These are phyloP conservation scores for Colletotrichum paranaense DNA, from an alignment of 2,329 filamentous ascomycete species.

Conservation along the genomic window DNA sequence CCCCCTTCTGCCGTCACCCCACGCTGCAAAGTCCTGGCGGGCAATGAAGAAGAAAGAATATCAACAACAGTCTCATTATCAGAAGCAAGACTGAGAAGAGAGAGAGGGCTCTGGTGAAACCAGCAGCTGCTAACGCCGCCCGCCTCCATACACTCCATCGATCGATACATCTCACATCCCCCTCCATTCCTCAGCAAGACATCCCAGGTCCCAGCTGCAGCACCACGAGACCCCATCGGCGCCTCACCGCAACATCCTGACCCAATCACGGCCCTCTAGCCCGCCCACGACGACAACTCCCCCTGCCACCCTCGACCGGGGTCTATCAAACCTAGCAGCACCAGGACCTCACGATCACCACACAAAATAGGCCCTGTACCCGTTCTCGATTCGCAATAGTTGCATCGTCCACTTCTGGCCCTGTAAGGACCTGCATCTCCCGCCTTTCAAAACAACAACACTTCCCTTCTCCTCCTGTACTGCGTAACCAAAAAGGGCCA, in stretches of 20 bases:
- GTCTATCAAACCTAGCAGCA: not conserved
- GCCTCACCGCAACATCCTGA: constrained; percentile 35
- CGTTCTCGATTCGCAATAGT: constrained; percentile 1
- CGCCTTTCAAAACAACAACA: constrained; percentile 2
- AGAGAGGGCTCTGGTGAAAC: not conserved
- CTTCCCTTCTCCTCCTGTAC: not conserved
- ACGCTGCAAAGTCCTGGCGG: constrained; percentile 13
- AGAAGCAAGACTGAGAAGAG: not conserved
- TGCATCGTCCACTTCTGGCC: constrained; percentile 12
- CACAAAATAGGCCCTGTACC: constrained; percentile 16
- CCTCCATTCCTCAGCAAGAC: constrained; percentile 35
- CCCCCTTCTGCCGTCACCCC: constrained; percentile 4
- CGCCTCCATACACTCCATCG: not conserved
- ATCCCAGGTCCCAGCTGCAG: constrained; percentile 34
- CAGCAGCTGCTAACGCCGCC: not conserved
- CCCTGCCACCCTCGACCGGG: constrained; percentile 32
- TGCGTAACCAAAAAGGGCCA: not conserved
- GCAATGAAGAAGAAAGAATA: not conserved
- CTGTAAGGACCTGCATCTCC: constrained; percentile 19
- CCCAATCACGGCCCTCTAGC: constrained; percentile 27
- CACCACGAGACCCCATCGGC: constrained; percentile 33
- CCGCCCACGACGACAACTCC: constrained; percentile 28
- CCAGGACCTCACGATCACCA: constrained; percentile 3
- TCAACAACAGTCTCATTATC: not conserved
- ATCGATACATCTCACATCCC: not conserved